Evolutionary conservation across 805 yeast species (phyloP), one percentile per base, ranked within the genome.

Genomic region (Cyberlindnera petersonii): DNA sequence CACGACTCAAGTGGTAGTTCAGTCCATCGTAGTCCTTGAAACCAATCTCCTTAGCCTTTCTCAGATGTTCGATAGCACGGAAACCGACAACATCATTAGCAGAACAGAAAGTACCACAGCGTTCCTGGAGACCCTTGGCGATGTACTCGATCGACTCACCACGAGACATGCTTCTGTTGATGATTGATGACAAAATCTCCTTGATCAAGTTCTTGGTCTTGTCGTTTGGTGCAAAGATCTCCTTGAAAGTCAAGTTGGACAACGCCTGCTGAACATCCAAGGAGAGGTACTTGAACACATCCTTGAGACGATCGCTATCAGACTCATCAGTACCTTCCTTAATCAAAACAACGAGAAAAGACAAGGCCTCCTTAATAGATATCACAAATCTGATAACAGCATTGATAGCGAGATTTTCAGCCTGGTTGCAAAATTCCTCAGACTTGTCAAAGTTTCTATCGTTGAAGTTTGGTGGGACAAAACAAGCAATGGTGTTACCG

Each of bases 91-190:
- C 96, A 61, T 93, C 98, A 49, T 84, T 86, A 13, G 95, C 78
- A 0, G 97, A 86, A 56, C 98, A 93, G 62, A 88, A 93, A 0
- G 95, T 79, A 1, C 95, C 95, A 68, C 98, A 93, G 43, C 91
- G 80, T 39, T 86, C 94, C 61, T 93, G 96, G 36, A 93, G 66
- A 2, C 89, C 79, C 24, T 81, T 79, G 1, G 97, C 95, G 36
- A 91, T 86, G 41, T 82, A 70, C 57, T 91, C 98, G 31, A 93
- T 91, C 1, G 95, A 84, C 4, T 86, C 91, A n/a, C 98, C 98
- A 48, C 85, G 78, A 26, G 86, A 72, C 41, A 93, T 88, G 49
- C 85, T 86, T 58, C 83, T 83, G 62, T 89, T 89, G 46, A 93
- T 88, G 26, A 93, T 79, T 1, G 96, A 84, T 2, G 95, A 82